phyloP scores from a whole-genome alignment of 2,329 filamentous ascomycete genomes.

The Fusarium oligoseptatum region DNA sequence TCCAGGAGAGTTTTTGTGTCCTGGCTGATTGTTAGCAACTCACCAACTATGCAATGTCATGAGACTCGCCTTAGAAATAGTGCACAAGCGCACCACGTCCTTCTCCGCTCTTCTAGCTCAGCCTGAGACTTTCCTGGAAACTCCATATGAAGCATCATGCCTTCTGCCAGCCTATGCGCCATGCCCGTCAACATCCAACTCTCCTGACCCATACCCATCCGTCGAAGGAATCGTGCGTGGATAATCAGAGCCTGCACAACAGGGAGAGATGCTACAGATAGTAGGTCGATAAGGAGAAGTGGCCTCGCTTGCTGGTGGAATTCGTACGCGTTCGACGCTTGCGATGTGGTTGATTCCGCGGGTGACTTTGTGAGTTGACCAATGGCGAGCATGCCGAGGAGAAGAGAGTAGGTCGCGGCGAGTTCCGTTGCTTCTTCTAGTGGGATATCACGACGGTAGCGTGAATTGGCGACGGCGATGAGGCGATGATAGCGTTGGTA shows the following conservation, averaged over 20 bases:
- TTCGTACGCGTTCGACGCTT: slow-evolving; percentile 32
- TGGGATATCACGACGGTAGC: slow-evolving; percentile 46
- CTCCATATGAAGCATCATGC: slow-evolving; percentile 41
- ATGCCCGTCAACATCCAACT: slow-evolving; percentile 44
- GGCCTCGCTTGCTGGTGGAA: slow-evolving; percentile 43
- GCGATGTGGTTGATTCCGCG: slow-evolving; percentile 13
- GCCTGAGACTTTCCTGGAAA: slow-evolving; percentile 38
- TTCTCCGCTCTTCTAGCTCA: slow-evolving; percentile 41
- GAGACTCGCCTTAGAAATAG: slow-evolving; percentile 32
- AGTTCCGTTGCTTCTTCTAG: slow-evolving; percentile 45
- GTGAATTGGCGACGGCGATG: slow-evolving; percentile 45
- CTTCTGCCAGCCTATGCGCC: slow-evolving; percentile 44
- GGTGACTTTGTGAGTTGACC: slow-evolving; percentile 38
- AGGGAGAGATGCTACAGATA: slow-evolving; percentile 36
- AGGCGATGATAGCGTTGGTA: slow-evolving; percentile 45
- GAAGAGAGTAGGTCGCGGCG: slow-evolving; percentile 41
- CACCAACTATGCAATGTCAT: fast-evolving
- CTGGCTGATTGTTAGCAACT: slow-evolving; percentile 7
- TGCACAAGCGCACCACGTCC: slow-evolving; percentile 45
- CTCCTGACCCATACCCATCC: slow-evolving; percentile 35
- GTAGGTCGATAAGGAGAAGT: slow-evolving; percentile 41
- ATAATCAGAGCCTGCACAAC: slow-evolving; percentile 45
- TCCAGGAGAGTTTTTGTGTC: slow-evolving; percentile 36
- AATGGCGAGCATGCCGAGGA: slow-evolving; percentile 45
- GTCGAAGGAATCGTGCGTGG: slow-evolving; percentile 42